A percentile compares a stretch with the other conserved stretches of the same genome.
phyloP scores from a whole-genome alignment of 108 stramenopile genomes.

The Cyclotella baltica region DNA sequence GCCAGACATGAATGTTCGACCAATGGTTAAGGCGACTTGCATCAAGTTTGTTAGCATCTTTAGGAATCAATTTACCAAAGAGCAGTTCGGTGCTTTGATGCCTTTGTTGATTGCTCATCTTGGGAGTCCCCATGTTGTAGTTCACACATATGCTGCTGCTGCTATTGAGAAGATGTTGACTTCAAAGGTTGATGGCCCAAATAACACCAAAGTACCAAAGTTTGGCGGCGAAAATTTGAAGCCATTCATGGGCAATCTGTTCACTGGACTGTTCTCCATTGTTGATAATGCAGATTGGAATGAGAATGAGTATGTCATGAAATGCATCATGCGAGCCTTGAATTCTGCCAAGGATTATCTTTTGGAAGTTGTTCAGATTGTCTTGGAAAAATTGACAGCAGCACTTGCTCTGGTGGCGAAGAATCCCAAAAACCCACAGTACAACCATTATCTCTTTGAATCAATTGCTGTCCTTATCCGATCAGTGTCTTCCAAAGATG shows the following conservation, averaged over 20 bases:
- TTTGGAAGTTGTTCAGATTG: conserved; percentile 83
- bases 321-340: conserved; percentile 94
- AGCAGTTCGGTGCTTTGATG: conserved; percentile 72
- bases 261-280: conserved; percentile 90
- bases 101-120: conserved; percentile 81
- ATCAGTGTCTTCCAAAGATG: conserved; percentile 78
- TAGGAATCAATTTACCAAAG: conserved; percentile 89
- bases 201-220: conserved; percentile 57
- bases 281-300: conserved; percentile 81
- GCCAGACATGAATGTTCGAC: conserved; percentile 69
- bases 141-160: conserved; percentile 95
- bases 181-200: conserved; percentile 60
- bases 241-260: conserved; percentile 84
- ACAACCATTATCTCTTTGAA: conserved; percentile 98
- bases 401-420: conserved; percentile 88
- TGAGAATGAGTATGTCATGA: conserved; percentile 99
- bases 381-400: conserved; percentile 84
- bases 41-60: conserved; percentile 97
- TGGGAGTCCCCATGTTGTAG: conserved; percentile 78
- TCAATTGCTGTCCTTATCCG: conserved; percentile 93
- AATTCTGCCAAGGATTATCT: conserved; percentile 80
- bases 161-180: conserved; percentile 91
- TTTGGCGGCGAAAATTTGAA: conserved; percentile 73
- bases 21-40: conserved; percentile 92
- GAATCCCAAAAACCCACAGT: conserved; percentile 96